Conservation (phyloP, 2,329 filamentous ascomycete genomes). For the Cytospora mali region DNA sequence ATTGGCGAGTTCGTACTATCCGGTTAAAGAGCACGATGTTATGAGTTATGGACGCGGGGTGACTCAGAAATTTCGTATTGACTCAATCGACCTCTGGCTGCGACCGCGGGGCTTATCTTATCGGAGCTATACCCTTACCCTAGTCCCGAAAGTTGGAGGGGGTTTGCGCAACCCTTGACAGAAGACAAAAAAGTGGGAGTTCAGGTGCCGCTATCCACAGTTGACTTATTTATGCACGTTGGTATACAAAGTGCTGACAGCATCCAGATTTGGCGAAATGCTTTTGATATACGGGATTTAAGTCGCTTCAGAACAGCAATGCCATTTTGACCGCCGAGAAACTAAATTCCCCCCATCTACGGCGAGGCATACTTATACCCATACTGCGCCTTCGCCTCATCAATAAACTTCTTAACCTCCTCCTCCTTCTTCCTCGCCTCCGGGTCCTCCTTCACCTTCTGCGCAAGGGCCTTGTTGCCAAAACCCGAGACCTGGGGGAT, state of each 20-base stretch:
- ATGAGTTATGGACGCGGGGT: constrained; percentile 11
- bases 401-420: constrained; percentile 39
- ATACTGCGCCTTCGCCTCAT: constrained; percentile 49
- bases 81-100: constrained; percentile 11
- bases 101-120: constrained; percentile 24
- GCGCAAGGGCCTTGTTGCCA: constrained; percentile 44
- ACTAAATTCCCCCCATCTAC: constrained; percentile 31
- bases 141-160: neutral
- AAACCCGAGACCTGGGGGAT: constrained; percentile 54
- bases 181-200: no score
- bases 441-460: constrained; percentile 46
- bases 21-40: neutral
- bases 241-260: no score
- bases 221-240: no score
- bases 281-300: no score
- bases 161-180: no score
- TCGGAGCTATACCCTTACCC: neutral
- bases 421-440: constrained; percentile 49
- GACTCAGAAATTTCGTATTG: constrained; percentile 21
- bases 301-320: no score
- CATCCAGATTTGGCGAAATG: no score
- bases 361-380: constrained; percentile 51
- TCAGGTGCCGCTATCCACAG: no score
- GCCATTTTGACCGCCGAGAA: no score
- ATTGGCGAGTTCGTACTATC: constrained; percentile 16